These are phyloP conservation scores for Pholiota molesta DNA, from an alignment of 768 basidiomycete species.

Conservation along the genomic window DNA sequence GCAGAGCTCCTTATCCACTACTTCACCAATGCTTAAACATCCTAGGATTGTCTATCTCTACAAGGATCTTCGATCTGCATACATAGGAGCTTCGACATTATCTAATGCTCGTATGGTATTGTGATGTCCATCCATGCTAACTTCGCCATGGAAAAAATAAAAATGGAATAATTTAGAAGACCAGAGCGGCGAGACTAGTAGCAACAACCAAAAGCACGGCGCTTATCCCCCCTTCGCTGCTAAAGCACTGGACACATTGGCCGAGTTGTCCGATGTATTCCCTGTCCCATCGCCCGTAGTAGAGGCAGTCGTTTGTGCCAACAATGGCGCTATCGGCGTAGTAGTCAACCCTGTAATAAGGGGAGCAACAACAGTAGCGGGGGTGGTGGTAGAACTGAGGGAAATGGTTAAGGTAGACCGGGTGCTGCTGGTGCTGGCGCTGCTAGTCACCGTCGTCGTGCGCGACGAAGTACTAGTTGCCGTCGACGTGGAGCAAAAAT, in stretches of 20 bases:
- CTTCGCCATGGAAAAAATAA: background rate
- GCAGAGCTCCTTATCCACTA: too few species aligned
- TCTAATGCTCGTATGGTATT: too few species aligned
- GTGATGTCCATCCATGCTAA: too few species aligned
- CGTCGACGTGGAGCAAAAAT: background rate
- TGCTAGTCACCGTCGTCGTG: background rate
- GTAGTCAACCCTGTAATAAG: background rate
- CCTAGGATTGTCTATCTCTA: too few species aligned
- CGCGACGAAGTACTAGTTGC: background rate
- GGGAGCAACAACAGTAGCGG: background rate
- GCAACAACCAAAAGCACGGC: background rate
- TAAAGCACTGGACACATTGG: background rate
- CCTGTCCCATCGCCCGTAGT: background rate
- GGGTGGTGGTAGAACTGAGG: background rate
- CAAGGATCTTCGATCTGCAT: too few species aligned
- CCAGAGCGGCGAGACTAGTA: background rate
- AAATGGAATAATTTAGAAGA: background rate
- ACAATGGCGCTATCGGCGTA: background rate
- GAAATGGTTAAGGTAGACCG: too few species aligned
- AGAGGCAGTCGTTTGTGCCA: background rate
- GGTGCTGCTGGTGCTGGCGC: too few species aligned
- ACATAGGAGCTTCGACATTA: too few species aligned
- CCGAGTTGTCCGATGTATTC: background rate
- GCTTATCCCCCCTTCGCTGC: background rate
- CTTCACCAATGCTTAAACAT: too few species aligned